These are phyloP conservation scores for Pelagomonas calceolata DNA, from an alignment of 108 stramenopile genomes.

Conservation along the genomic window DNA sequence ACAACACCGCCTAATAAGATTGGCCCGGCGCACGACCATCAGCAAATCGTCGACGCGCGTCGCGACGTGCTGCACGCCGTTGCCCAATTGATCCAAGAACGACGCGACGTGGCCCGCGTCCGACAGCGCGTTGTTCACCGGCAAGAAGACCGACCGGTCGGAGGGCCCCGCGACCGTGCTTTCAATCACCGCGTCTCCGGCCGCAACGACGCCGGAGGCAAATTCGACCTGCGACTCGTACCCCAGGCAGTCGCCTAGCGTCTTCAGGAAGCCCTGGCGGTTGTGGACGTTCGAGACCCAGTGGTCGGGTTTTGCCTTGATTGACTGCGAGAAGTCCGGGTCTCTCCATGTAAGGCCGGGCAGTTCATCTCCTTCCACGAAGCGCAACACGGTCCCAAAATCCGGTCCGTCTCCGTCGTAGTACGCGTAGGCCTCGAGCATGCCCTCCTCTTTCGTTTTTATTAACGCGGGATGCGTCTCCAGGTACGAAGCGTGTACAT, in stretches of 20 bases:
- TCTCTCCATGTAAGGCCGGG: constrained; percentile 2
- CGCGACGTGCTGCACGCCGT: constrained; percentile 76
- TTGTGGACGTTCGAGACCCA: constrained; percentile 11
- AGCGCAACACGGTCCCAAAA: constrained; percentile 6
- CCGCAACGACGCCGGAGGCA: constrained; percentile 8
- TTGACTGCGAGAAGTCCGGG: not conserved
- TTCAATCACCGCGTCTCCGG: constrained; percentile 9
- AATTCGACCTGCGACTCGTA: constrained; percentile 15
- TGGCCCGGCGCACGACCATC: constrained; percentile 61
- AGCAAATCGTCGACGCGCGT: constrained; percentile 63
- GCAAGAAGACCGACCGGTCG: constrained; percentile 50
- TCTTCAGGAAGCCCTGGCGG: constrained; percentile 6
- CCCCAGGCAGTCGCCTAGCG: constrained; percentile 6
- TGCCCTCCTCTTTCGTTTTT: not conserved
- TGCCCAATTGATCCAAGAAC: constrained; percentile 67
- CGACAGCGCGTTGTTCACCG: constrained; percentile 77
- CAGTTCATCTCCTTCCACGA: constrained; percentile 5
- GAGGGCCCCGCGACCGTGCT: constrained; percentile 6
- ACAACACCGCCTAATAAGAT: constrained; percentile 26
- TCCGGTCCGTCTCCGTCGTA: not conserved
- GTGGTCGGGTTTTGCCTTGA: constrained; percentile 6
- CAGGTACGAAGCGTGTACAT: constrained; percentile 5
- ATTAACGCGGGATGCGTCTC: not conserved
- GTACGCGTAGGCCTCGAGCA: constrained; percentile 13
- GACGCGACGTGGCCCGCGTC: constrained; percentile 75